phyloP scores from a whole-genome alignment of 441 rosid genomes.

The Kokia cookei region DNA sequence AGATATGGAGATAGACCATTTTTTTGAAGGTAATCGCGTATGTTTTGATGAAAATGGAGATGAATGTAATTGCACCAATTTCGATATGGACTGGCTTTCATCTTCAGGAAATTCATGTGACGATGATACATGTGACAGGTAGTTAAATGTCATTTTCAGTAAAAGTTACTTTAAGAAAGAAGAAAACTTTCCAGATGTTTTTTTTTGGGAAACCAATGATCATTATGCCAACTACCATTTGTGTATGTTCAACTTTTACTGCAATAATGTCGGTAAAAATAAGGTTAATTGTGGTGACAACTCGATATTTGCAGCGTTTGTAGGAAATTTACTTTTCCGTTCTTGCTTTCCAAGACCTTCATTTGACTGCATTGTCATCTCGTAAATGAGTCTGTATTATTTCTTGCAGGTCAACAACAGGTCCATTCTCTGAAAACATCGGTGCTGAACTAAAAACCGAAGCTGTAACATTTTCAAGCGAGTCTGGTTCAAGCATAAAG shows the following conservation, averaged over 20 bases:
- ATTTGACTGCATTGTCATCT: not conserved
- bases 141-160: not conserved
- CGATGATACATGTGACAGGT: constrained; percentile 80
- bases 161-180: not conserved
- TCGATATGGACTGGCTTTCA: constrained; percentile 87
- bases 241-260: not conserved
- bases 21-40: constrained; percentile 43
- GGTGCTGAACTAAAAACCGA: constrained; percentile 33
- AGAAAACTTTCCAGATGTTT: not conserved
- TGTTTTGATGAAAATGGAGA: constrained; percentile 46
- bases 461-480: constrained; percentile 33
- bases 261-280: no score
- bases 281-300: no score
- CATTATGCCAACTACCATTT: not conserved
- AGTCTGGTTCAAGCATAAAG: constrained; percentile 43
- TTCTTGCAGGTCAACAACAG: constrained; percentile 49
- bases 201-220: not conserved
- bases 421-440: constrained; percentile 48
- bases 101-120: constrained; percentile 95
- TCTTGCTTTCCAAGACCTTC: not conserved
- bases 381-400: not conserved
- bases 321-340: not conserved
- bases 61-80: constrained; percentile 64
- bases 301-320: no score
- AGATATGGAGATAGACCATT: constrained; percentile 38